Base-by-base conservation (phyloP, 176 grass and related monocot genomes). In the Phoenix roebelenii region DNA sequence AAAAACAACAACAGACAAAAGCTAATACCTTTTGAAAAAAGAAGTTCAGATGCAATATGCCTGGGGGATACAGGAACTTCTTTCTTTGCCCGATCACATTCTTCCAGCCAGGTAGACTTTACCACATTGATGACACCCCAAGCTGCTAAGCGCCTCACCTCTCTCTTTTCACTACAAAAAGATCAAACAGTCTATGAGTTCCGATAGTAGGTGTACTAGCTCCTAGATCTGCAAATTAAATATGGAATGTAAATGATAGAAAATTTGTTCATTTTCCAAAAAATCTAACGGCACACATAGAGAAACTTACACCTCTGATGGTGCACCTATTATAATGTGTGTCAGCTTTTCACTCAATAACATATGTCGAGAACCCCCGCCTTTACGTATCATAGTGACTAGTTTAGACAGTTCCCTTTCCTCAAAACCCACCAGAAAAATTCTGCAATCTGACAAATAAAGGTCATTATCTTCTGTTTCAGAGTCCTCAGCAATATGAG, bases 341-440 rank as follows among this genome's bases (percentile, higher is more conserved):
- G 92, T 90, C 55, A 96, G 72, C 61, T 74, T 90, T 61, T 90
- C 80, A 77, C 73, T 96, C 76, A 88, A 51, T 75, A 79, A 72
- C 68, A 88, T 75, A 80, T 87, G 69, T 23, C 92, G 72, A 74
- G 83, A 82, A 51, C 92, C 92, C 79, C 92, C 87, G 49, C 92
- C 92, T 66, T 74, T 72, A 32, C 78, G 77, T 79, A 90, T 79
- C 77, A 90, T 78, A 63, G 49, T 79, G 25, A 96, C 54, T 71
- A 90, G 54, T 59, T 67, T 82, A 63, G 72, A 77, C 66, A 75
- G 74, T 26, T 96, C 81, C 71, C 67, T 82, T 60, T 90, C 87
- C 54, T 79, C 74, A 80, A 96, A 96, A 64, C 92, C 92, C 57
- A 96, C 87, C 58, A 96, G 54, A 82, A 83, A 88, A 80, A 96